Conservation (phyloP, 2,329 filamentous ascomycete genomes). For the Pseudofabraea citricarpa region DNA sequence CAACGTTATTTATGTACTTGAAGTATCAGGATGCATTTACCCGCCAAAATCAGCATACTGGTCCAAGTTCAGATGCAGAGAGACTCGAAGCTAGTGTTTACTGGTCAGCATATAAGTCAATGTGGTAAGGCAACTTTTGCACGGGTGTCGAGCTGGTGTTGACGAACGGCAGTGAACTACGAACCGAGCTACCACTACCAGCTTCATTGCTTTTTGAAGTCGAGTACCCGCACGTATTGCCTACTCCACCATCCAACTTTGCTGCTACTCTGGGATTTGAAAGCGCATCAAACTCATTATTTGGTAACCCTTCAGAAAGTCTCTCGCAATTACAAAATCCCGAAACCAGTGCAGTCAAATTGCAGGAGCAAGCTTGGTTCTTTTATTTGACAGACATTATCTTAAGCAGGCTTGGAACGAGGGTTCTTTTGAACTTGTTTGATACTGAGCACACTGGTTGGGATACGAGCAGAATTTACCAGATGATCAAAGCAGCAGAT, state of each 20-base stretch:
- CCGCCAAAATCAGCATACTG: neutral
- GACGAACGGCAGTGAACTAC: constrained; percentile 2
- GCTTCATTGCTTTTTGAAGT: constrained; percentile 3
- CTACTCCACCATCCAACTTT: constrained; percentile 5
- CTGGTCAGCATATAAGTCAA: constrained; percentile 5
- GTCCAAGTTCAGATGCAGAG: neutral
- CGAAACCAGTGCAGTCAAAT: neutral
- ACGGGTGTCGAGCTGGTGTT: neutral
- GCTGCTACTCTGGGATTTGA: neutral
- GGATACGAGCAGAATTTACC: neutral
- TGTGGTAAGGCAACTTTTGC: constrained; percentile 4
- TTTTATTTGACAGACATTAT: neutral
- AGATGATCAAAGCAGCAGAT: neutral
- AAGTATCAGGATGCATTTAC: constrained; percentile 1
- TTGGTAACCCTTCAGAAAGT: neutral
- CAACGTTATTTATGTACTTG: constrained; percentile 4
- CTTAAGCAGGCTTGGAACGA: neutral
- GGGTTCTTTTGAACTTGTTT: neutral
- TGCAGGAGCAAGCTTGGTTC: constrained; percentile 1
- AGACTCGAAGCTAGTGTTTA: constrained; percentile 3
- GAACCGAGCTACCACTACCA: constrained; percentile 4
- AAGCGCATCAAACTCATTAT: neutral
- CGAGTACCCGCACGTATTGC: constrained; percentile 4
- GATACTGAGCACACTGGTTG: neutral
- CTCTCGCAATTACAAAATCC: neutral